phyloP scores from a whole-genome alignment of 129 eudicot genomes.

The Chrysanthemum makinoi region DNA sequence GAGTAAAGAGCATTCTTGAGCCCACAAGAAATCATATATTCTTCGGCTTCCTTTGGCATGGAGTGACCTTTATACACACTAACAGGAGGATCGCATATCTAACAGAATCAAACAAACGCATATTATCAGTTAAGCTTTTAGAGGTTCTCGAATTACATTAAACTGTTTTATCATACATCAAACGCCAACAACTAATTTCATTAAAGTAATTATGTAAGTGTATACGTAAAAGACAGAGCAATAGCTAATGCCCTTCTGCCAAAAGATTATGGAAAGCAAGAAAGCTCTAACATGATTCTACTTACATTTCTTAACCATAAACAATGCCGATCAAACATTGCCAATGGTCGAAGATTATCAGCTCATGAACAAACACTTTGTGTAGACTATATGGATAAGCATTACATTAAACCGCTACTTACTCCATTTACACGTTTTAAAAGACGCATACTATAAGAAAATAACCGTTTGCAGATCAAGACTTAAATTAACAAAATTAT shows the following conservation, averaged over 20 bases:
- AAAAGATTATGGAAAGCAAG: neutral
- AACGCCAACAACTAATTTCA: neutral
- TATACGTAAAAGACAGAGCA: neutral
- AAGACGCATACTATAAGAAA: neutral
- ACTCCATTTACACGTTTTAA: conserved; percentile 13
- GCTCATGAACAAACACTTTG: neutral
- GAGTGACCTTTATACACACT: conserved; percentile 86
- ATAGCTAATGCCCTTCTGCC: neutral
- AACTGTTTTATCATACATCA: conserved; percentile 4
- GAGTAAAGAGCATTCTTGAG: conserved; percentile 93
- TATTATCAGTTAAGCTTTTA: conserved; percentile 10
- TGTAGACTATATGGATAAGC: neutral
- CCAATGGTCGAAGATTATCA: neutral
- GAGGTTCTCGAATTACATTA: too few species aligned
- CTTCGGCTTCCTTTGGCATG: conserved; percentile 81
- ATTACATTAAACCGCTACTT: neutral
- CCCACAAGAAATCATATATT: conserved; percentile 71
- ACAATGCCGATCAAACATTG: neutral
- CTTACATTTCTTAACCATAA: neutral
- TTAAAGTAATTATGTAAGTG: neutral
- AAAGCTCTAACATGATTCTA: neutral
- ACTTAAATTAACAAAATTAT: neutral
- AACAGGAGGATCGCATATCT: conserved; percentile 95
- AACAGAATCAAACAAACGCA: conserved; percentile 10
- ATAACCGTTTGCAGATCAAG: neutral